Percentiles rank a stretch among this genome's conserved stretches.
These are phyloP conservation scores for Gremmenia infestans DNA, from an alignment of 2,329 filamentous ascomycete species.

Conservation along the genomic window DNA sequence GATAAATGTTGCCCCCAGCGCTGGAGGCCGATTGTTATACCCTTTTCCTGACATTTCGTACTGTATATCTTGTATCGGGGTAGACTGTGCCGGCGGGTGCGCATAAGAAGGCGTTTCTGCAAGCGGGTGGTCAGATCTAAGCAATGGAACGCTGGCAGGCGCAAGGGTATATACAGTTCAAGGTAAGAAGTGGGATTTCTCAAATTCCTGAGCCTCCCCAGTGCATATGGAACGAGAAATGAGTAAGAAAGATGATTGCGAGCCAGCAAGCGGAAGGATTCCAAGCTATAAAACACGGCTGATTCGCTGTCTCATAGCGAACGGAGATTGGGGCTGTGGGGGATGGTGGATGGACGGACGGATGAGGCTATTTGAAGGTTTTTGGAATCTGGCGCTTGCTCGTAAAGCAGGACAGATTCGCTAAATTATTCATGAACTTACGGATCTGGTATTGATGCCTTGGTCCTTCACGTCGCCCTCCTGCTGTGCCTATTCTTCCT, in stretches of 20 bases:
- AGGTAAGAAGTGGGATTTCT: neutral
- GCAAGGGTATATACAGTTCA: neutral
- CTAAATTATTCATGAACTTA: neutral
- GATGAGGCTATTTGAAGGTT: neutral
- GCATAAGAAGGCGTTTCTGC: neutral
- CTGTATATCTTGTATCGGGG: neutral
- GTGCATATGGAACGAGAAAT: neutral
- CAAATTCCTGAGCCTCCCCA: neutral
- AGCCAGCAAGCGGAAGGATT: neutral
- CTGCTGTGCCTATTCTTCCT: neutral
- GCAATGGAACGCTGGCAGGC: neutral
- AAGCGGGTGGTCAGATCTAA: neutral
- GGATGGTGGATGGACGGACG: too few species aligned
- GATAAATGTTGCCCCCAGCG: slow-evolving; percentile 59
- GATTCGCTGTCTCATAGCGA: neutral
- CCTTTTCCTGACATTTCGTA: slow-evolving; percentile 10
- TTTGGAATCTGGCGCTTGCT: neutral
- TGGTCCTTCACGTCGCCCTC: neutral
- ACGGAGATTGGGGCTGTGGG: neutral
- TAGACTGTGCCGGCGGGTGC: neutral
- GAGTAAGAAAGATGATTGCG: neutral
- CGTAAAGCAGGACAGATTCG: neutral
- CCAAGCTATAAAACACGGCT: neutral
- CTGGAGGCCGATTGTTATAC: slow-evolving; percentile 20
- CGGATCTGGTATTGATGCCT: neutral